These are phyloP conservation scores for Xylaria sp. DNA, from an alignment of 2,329 filamentous ascomycete species.

Conservation along the genomic window DNA sequence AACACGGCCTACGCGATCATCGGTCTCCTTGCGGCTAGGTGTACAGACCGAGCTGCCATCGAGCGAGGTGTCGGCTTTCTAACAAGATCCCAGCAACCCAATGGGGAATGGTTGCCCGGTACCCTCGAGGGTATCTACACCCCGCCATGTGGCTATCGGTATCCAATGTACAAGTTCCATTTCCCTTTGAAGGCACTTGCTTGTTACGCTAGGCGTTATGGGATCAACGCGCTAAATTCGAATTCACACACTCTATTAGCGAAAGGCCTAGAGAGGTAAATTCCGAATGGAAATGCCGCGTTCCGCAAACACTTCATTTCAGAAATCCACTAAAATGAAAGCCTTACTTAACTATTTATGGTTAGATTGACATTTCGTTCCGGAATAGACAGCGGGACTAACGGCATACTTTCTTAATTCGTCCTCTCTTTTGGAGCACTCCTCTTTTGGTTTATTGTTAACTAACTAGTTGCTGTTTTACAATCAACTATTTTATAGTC, in stretches of 20 bases:
- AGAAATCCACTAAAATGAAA: no score
- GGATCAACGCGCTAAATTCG: not conserved
- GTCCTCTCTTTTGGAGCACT: no score
- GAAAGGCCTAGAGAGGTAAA: not conserved
- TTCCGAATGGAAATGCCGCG: no score
- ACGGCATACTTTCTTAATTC: no score
- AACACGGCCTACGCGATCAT: slow-evolving; percentile 20
- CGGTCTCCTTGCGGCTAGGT: slow-evolving; percentile 15
- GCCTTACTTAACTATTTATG: no score
- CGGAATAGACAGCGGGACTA: no score
- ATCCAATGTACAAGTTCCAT: slow-evolving; percentile 28
- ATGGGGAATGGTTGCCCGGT: slow-evolving; percentile 21
- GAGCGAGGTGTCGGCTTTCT: slow-evolving; percentile 8
- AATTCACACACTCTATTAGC: no score
- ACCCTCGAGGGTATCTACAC: slow-evolving; percentile 19
- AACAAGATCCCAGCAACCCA: slow-evolving; percentile 6
- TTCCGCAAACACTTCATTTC: no score
- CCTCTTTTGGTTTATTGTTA: no score
- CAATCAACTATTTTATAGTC: no score
- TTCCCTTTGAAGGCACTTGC: slow-evolving; percentile 21
- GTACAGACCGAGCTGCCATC: slow-evolving; percentile 12
- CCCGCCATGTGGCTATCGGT: slow-evolving; percentile 15
- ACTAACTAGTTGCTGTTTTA: no score
- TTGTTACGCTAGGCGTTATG: slow-evolving; percentile 9
- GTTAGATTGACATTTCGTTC: no score